These are phyloP conservation scores for Colletotrichum melonis DNA, from an alignment of 2,329 filamentous ascomycete species.

Conservation along the genomic window DNA sequence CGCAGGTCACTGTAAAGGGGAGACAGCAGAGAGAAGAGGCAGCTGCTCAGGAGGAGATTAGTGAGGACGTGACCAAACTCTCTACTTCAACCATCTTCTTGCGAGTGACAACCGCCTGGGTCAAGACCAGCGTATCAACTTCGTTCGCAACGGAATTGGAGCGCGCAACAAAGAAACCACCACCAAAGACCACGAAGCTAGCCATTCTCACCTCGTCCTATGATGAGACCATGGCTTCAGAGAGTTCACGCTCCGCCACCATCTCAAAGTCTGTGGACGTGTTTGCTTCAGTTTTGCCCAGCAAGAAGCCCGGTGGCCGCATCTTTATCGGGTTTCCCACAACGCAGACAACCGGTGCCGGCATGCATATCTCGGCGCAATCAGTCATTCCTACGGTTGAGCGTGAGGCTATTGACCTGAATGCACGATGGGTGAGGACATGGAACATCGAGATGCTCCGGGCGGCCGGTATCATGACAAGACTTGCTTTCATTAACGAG, in stretches of 20 bases:
- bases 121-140: constrained; percentile 79
- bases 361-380: constrained; percentile 93
- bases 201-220: constrained; percentile 93
- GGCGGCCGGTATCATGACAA: constrained; percentile 88
- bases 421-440: constrained; percentile 91
- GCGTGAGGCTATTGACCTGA: constrained; percentile 95
- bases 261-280: constrained; percentile 76
- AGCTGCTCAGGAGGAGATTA: constrained; percentile 69
- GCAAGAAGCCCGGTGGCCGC: constrained; percentile 81
- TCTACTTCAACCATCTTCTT: constrained; percentile 88
- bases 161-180: constrained; percentile 95
- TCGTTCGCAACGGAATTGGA: constrained; percentile 88
- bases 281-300: constrained; percentile 90
- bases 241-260: constrained; percentile 60
- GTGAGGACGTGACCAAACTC: constrained; percentile 77
- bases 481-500: constrained; percentile 88
- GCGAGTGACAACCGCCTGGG: constrained; percentile 84
- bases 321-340: constrained; percentile 99
- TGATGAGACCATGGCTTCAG: constrained; percentile 78
- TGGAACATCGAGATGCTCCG: constrained; percentile 97
- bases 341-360: constrained; percentile 93
- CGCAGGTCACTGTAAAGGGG: constrained; percentile 61
- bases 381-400: constrained; percentile 98
- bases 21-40: constrained; percentile 73
- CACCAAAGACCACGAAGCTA: constrained; percentile 86